A percentile compares a stretch with the other conserved stretches of the same genome.
These are phyloP conservation scores for Talaromyces marneffei DNA, from an alignment of 2,329 filamentous ascomycete species.

Conservation along the genomic window DNA sequence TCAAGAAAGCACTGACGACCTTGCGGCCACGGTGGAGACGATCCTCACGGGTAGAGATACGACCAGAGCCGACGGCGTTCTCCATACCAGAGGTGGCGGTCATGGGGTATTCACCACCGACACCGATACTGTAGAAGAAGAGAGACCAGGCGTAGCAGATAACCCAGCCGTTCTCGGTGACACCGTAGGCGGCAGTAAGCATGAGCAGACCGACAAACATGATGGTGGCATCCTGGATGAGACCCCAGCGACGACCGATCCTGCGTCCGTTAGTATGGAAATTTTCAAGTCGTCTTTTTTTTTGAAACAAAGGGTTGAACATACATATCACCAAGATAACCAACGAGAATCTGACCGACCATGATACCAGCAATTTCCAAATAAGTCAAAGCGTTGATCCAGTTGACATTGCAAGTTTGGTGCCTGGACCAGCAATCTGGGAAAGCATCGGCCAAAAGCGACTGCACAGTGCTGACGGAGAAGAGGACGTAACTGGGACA, in stretches of 20 bases:
- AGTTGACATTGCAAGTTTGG: slow-evolving; percentile 66
- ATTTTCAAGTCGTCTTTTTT: too few species aligned
- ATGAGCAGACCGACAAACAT: slow-evolving; percentile 92
- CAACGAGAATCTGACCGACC: slow-evolving; percentile 82
- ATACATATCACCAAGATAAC: slow-evolving; percentile 67
- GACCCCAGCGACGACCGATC: slow-evolving; percentile 87
- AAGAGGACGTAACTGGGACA: slow-evolving; percentile 75
- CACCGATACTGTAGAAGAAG: slow-evolving; percentile 75
- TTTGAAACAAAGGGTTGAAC: slow-evolving; percentile 12
- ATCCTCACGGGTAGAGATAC: slow-evolving; percentile 83
- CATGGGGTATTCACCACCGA: slow-evolving; percentile 87
- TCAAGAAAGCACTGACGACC: slow-evolving; percentile 91
- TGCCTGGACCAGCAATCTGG: slow-evolving; percentile 67
- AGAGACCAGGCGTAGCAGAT: slow-evolving; percentile 95
- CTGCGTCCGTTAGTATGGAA: slow-evolving; percentile 39
- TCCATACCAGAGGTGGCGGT: slow-evolving; percentile 95
- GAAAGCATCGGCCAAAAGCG: slow-evolving; percentile 72
- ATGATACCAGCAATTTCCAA: slow-evolving; percentile 95
- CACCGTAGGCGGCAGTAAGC: slow-evolving; percentile 85
- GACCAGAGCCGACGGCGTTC: slow-evolving; percentile 77
- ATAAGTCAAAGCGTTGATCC: slow-evolving; percentile 80
- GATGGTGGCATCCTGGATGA: slow-evolving; percentile 90
- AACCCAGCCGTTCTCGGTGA: slow-evolving; percentile 85
- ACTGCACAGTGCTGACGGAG: slow-evolving; percentile 88
- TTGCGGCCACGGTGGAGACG: slow-evolving; percentile 93